Evolutionary conservation across 2,329 filamentous ascomycete species (phyloP), one percentile per base, ranked within the genome.

Genomic region (Aplosporella prunicola): DNA sequence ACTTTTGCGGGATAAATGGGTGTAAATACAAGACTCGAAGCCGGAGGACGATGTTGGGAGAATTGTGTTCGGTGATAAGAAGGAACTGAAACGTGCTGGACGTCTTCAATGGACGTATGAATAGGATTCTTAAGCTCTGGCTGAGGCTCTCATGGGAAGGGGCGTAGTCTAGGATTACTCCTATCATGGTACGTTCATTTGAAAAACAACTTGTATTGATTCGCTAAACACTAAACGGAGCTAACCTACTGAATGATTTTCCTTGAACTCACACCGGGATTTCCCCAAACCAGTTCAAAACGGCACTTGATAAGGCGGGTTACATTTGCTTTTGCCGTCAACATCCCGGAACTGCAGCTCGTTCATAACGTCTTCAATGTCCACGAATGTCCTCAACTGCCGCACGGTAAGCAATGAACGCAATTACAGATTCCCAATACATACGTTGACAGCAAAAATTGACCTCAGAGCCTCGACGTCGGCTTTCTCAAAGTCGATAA

Each of bases 1-100:
- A 9, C 23, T 35, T 2, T 26, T 46, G 9, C 33, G 30, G 8
- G 32, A 45, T 31, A 24, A 44, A 3, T 42, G 24, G 35, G 47
- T 48, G 20, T 39, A 39, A 25, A 36, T 48, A 18, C 46, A 47
- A 20, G 42, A 48, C 38, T 43, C 45, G 3, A 40, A 40, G 20
- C 42, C 45, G 9, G 32, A 37, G 1, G 33, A 35, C 1, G 24
- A 31, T 17, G 31, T 46, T 5, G 45, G 46, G 7, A 45, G 29
- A 32, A 48, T 50, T 40, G 40, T 40, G 6, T 38, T 41, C 11
- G 41, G 34, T 17, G 31, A 41, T 35, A 28, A 22, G 7, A 8
- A 31, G 17, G n/a, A n/a, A n/a, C n/a, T n/a, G n/a, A n/a, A n/a
- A n/a, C n/a, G n/a, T n/a, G n/a, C n/a, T n/a, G n/a, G n/a, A n/a